Evolutionary conservation across 495 filamentous ascomycete species (phyloP), one percentile per base, ranked within the genome.

Genomic region (Usnea hakonensis): DNA sequence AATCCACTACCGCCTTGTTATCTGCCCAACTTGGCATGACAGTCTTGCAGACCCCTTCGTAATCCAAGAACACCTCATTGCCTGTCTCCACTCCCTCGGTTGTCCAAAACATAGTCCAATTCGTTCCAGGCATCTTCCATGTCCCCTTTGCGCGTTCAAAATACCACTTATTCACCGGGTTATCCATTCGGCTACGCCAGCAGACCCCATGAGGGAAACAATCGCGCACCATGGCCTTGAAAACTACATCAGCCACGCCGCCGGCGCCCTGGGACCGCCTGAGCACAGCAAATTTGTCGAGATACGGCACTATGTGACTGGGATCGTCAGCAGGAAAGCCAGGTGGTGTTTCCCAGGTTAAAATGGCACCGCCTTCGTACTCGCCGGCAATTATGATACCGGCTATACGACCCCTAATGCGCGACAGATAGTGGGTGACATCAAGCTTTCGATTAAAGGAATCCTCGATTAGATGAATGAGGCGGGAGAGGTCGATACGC

Each of bases 31-130:
- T 91, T 28, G 93, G 91, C 68, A 83, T 81, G 58, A 97, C 86
- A 33, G 74, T 77, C 65, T 83, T 79, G 76, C 93, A 97, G 36
- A 96, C 89, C 53, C 76, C 82, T 70, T 91, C 88, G 71, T 96
- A 97, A 65, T 95, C 90, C 60, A 71, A 68, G 69, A 95, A 91
- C 63, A 76, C 79, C 52, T 78, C 73, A 37, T 79, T 73, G 52
- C 82, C 68, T 44, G 75, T 73, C 32, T 74, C 69, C 55, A 84
- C 74, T 17, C 81, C 84, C 17, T 85, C 82, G 3, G 87, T 92
- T 1, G 93, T 98, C 93, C 93, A 98, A 61, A 98, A 97, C 92
- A 96, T 96, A 5, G 93, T 89, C 93, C 93, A 98, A 63, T 85
- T 86, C 65, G 79, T 87, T 28, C 80, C 84, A 1, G 82, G 79